These are phyloP conservation scores for Suillus ampliporus DNA, from an alignment of 768 basidiomycete genomes.

Conservation along the genomic window DNA sequence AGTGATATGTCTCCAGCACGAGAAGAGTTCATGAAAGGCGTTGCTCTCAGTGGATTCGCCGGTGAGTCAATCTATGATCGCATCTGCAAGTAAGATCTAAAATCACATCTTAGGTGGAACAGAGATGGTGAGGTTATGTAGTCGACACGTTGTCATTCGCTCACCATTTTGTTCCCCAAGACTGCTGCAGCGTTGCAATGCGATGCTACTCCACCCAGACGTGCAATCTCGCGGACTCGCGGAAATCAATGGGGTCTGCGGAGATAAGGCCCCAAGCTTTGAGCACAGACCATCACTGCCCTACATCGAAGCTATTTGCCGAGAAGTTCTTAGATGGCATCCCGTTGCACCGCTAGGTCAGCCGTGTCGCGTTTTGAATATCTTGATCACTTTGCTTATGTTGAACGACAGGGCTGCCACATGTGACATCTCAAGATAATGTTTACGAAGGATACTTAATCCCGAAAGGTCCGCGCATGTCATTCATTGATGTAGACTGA, in stretches of 20 bases:
- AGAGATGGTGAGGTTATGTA: constrained; percentile 24
- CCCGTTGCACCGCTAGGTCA: constrained; percentile 18
- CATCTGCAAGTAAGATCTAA: neutral
- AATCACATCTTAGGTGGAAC: constrained; percentile 16
- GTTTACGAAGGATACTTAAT: constrained; percentile 27
- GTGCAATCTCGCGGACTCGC: constrained; percentile 29
- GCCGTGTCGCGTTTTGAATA: neutral
- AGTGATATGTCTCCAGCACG: neutral
- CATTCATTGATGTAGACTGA: neutral
- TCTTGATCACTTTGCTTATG: neutral
- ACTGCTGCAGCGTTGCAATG: constrained; percentile 22
- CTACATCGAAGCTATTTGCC: constrained; percentile 30
- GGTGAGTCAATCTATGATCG: constrained; percentile 4
- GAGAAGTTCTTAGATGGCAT: constrained; percentile 32
- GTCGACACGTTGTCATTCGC: neutral
- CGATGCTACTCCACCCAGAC: constrained; percentile 33
- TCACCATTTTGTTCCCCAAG: constrained; percentile 13
- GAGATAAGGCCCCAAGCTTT: constrained; percentile 31
- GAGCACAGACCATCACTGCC: constrained; percentile 30
- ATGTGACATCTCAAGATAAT: constrained; percentile 20
- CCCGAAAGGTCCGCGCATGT: constrained; percentile 20
- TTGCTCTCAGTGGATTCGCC: constrained; percentile 4
- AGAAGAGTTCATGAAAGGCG: constrained; percentile 9
- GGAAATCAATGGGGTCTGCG: constrained; percentile 32
- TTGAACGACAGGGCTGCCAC: constrained; percentile 13